These are phyloP conservation scores for Suhomyces terraborum DNA, from an alignment of 1,139 yeast genomes.

Conservation along the genomic window DNA sequence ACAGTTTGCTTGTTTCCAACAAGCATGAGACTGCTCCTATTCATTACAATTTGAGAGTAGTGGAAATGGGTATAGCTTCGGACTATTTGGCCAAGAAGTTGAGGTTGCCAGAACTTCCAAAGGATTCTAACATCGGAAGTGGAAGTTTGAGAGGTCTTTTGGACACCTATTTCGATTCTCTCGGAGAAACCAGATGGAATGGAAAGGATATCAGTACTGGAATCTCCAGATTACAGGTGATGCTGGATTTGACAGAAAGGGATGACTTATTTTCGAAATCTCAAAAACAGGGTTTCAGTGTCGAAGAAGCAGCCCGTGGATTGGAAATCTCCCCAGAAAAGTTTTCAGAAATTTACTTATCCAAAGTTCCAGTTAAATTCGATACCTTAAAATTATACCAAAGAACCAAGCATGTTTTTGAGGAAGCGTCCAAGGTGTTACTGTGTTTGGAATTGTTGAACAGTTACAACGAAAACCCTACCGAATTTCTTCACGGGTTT, in stretches of 20 bases:
- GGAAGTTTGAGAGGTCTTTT: slow-evolving; percentile 70
- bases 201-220: slow-evolving; percentile 51
- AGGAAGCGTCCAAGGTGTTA: slow-evolving; percentile 64
- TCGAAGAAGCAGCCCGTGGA: slow-evolving; percentile 49
- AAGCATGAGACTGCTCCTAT: slow-evolving; percentile 71
- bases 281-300: slow-evolving; percentile 50
- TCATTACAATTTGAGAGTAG: slow-evolving; percentile 70
- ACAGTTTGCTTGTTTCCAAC: slow-evolving; percentile 62
- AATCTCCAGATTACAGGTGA: slow-evolving; percentile 37
- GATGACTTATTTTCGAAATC: slow-evolving; percentile 30
- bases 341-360: slow-evolving; percentile 48
- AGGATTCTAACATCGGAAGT: slow-evolving; percentile 57
- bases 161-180: slow-evolving; percentile 48
- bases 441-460: slow-evolving; percentile 46
- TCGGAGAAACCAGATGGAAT: slow-evolving; percentile 46
- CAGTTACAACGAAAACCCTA: slow-evolving; percentile 16
- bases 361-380: slow-evolving; percentile 59
- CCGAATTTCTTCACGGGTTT: slow-evolving; percentile 37
- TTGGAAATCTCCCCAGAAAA: slow-evolving; percentile 47
- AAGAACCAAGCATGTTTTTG: slow-evolving; percentile 63
- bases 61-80: slow-evolving; percentile 67
- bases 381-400: slow-evolving; percentile 56
- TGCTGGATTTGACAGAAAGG: slow-evolving; percentile 46
- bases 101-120: slow-evolving; percentile 40
- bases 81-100: slow-evolving; percentile 54